A percentile compares a stretch with the other conserved stretches of the same genome.
These are phyloP conservation scores for Ascochyta clinopodiicola DNA, from an alignment of 2,329 filamentous ascomycete genomes.

Conservation along the genomic window DNA sequence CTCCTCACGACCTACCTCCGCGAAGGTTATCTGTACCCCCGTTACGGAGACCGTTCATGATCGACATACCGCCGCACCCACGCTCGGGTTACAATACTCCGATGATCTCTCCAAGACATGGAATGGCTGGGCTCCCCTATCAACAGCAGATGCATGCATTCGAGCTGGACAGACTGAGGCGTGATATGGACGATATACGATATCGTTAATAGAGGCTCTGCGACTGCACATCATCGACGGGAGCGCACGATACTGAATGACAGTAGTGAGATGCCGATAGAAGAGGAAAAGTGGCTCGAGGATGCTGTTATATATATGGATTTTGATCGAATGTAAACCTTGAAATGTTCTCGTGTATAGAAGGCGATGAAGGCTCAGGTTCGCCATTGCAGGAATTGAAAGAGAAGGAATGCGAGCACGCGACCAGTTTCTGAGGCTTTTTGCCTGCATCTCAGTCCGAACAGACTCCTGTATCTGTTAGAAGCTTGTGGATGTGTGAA, in stretches of 20 bases:
- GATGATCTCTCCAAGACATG: not conserved
- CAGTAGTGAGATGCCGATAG: not conserved
- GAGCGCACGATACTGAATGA: not conserved
- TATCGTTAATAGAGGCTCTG: not conserved
- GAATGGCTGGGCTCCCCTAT: not conserved
- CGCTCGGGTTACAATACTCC: not conserved
- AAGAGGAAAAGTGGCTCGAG: not conserved
- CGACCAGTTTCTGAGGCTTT: too few relatives aligned
- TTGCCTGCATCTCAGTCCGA: too few relatives aligned
- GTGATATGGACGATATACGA: not conserved
- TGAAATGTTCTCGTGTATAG: too few relatives aligned
- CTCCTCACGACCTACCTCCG: not conserved
- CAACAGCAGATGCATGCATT: not conserved
- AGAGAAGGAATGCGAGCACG: too few relatives aligned
- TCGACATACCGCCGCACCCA: not conserved
- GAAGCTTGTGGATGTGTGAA: too few relatives aligned
- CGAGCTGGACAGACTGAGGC: not conserved
- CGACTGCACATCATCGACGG: too few relatives aligned
- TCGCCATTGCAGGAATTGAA: too few relatives aligned
- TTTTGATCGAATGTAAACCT: too few relatives aligned
- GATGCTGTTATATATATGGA: too few relatives aligned
- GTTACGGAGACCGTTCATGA: not conserved
- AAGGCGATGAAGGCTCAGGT: too few relatives aligned
- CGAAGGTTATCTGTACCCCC: not conserved
- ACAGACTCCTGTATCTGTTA: too few relatives aligned